phyloP scores from a whole-genome alignment of 805 yeast genomes.

The Novakomyces olei region DNA sequence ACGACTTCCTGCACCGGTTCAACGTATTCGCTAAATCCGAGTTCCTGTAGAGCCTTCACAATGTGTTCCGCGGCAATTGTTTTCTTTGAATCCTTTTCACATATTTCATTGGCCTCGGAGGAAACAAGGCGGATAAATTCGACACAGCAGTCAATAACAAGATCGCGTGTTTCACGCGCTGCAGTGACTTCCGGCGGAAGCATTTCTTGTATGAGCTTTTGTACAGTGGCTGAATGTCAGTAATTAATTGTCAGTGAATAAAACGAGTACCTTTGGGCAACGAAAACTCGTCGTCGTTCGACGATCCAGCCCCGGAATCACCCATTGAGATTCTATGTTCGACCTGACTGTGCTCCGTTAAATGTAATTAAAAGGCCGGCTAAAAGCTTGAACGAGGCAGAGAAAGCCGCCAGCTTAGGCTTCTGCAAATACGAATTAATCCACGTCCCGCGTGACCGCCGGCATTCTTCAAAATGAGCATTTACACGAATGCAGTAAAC shows the following conservation, averaged over 20 bases:
- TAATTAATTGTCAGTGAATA: neutral
- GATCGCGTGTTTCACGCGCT: constrained; percentile 83
- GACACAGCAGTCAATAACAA: constrained; percentile 85
- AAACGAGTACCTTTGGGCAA: constrained; percentile 2
- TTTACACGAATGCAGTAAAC: too few species aligned
- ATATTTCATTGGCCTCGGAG: constrained; percentile 84
- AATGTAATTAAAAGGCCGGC: too few species aligned
- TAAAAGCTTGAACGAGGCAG: too few species aligned
- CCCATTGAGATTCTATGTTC: too few species aligned
- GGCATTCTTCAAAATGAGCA: too few species aligned
- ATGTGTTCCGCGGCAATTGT: constrained; percentile 96
- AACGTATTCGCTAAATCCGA: constrained; percentile 71
- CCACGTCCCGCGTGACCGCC: too few species aligned
- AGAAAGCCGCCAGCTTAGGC: too few species aligned
- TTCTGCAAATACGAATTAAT: too few species aligned
- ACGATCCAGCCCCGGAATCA: too few species aligned
- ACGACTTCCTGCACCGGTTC: constrained; percentile 61
- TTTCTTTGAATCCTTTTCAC: constrained; percentile 86
- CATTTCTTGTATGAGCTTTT: constrained; percentile 76
- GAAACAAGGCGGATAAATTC: constrained; percentile 88
- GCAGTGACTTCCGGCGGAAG: constrained; percentile 73
- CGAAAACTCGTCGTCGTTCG: constrained; percentile 4
- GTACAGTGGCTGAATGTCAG: constrained; percentile 58
- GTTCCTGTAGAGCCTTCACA: constrained; percentile 61
- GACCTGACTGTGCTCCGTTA: too few species aligned